phyloP scores from a whole-genome alignment of 306 rosid genomes.

The Begonia masoniana region DNA sequence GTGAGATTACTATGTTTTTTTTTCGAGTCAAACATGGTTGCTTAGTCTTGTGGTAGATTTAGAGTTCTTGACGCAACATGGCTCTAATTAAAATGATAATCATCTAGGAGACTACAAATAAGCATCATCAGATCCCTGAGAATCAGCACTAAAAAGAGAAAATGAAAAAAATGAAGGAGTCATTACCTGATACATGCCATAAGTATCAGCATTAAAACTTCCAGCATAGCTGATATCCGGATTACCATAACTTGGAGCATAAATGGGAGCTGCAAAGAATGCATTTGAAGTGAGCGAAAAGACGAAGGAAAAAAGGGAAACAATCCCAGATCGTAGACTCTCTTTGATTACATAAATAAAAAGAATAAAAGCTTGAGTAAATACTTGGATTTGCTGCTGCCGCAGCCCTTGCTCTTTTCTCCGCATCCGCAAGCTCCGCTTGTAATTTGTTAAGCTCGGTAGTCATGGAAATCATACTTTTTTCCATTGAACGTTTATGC shows the following conservation, averaged over 20 bases:
- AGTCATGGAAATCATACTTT: slow-evolving; percentile 43
- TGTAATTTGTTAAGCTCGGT: slow-evolving; percentile 59
- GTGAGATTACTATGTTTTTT: too few relatives aligned
- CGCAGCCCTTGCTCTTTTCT: slow-evolving; percentile 61
- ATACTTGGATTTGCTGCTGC: slow-evolving; percentile 54
- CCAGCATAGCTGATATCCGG: slow-evolving; percentile 27
- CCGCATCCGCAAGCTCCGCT: slow-evolving; percentile 72
- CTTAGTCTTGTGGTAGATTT: too few relatives aligned
- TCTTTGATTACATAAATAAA: slow-evolving; percentile 2
- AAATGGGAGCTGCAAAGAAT: slow-evolving; percentile 35
- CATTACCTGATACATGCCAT: too few relatives aligned
- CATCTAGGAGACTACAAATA: too few relatives aligned
- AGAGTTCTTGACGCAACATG: too few relatives aligned
- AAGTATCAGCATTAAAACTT: too few relatives aligned
- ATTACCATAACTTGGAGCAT: slow-evolving; percentile 33
- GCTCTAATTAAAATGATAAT: too few relatives aligned
- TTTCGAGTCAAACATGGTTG: too few relatives aligned
- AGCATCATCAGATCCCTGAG: too few relatives aligned
- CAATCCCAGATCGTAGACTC: neutral
- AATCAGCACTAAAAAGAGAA: too few relatives aligned
- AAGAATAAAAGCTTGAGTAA: neutral
- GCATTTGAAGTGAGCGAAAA: slow-evolving; percentile 5
- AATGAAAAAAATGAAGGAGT: too few relatives aligned
- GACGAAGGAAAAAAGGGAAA: neutral
- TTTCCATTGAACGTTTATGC: slow-evolving; percentile 50